These are phyloP conservation scores for Beverwykella pulmonaria DNA, from an alignment of 495 filamentous ascomycete species.

Conservation along the genomic window DNA sequence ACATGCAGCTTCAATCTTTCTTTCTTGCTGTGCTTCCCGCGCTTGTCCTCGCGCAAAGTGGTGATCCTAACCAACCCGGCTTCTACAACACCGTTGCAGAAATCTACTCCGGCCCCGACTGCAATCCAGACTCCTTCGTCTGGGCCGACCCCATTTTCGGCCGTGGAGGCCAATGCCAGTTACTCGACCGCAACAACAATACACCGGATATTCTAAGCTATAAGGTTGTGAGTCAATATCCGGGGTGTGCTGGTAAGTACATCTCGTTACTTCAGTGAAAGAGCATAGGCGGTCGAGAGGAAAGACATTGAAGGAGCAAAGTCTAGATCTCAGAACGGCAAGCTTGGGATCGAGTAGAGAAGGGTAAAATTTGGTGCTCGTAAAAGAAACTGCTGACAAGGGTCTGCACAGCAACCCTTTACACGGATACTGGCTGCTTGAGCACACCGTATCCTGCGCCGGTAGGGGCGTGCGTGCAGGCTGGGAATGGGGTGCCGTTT, in stretches of 20 bases:
- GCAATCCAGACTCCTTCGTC: background rate
- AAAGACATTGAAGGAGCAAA: too few relatives aligned
- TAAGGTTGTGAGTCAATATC: conserved; percentile 1
- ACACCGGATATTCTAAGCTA: conserved; percentile 10
- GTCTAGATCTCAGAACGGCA: too few relatives aligned
- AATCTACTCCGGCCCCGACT: conserved; percentile 6
- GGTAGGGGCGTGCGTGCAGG: background rate
- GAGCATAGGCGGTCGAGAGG: too few relatives aligned
- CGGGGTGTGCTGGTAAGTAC: conserved; percentile 3
- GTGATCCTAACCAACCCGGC: background rate
- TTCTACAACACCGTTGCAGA: conserved; percentile 14
- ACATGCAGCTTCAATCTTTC: too few relatives aligned
- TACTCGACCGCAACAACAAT: conserved; percentile 9
- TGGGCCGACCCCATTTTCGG: conserved; percentile 11
- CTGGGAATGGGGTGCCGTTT: conserved; percentile 3
- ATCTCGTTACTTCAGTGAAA: too few relatives aligned
- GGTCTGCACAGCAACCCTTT: background rate
- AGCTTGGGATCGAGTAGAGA: background rate
- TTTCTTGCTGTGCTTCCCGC: background rate
- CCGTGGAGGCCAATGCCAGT: background rate
- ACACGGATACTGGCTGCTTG: background rate
- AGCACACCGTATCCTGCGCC: conserved; percentile 1
- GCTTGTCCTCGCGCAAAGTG: background rate
- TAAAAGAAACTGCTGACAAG: background rate
- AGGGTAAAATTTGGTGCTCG: too few relatives aligned